These are phyloP conservation scores for Boehmeria nivea DNA, from an alignment of 306 rosid species.

Conservation along the genomic window DNA sequence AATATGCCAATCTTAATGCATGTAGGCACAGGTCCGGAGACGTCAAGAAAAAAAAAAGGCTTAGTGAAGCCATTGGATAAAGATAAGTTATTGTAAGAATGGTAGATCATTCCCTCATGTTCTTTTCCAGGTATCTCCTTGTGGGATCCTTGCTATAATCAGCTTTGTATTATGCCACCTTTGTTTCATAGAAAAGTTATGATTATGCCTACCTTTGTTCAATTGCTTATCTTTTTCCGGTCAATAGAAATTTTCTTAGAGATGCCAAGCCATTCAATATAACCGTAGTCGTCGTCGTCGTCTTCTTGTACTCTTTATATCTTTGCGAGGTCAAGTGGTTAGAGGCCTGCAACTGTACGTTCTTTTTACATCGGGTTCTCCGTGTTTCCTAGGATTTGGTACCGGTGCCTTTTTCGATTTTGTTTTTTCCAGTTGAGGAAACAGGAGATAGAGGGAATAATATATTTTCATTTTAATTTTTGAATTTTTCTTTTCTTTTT, in stretches of 20 bases:
- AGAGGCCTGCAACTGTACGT: conserved; percentile 14
- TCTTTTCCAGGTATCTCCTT: conserved; percentile 43
- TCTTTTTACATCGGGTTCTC: conserved; percentile 5
- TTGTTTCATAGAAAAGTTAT: conserved; percentile 51
- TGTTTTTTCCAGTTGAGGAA: conserved; percentile 13
- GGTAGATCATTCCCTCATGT: conserved; percentile 41
- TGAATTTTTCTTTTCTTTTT: not conserved
- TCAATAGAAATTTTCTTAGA: conserved; percentile 25
- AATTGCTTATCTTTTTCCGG: conserved; percentile 20
- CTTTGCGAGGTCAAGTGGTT: conserved; percentile 2
- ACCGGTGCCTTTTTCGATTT: not conserved
- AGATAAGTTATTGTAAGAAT: conserved; percentile 46
- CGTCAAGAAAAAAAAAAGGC: conserved; percentile 38
- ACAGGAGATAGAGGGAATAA: conserved; percentile 16
- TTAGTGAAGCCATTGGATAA: conserved; percentile 45
- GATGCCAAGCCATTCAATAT: conserved; percentile 11
- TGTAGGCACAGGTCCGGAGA: conserved; percentile 35
- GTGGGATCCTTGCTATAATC: conserved; percentile 52
- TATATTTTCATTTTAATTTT: not conserved
- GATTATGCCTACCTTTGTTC: conserved; percentile 33
- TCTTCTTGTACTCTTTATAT: conserved; percentile 15
- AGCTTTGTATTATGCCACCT: conserved; percentile 68
- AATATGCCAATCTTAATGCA: conserved; percentile 19
- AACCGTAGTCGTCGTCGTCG: not conserved
- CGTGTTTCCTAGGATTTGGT: conserved; percentile 15